phyloP scores from a whole-genome alignment of 345 rosid species.

The Excoecaria agallocha region DNA sequence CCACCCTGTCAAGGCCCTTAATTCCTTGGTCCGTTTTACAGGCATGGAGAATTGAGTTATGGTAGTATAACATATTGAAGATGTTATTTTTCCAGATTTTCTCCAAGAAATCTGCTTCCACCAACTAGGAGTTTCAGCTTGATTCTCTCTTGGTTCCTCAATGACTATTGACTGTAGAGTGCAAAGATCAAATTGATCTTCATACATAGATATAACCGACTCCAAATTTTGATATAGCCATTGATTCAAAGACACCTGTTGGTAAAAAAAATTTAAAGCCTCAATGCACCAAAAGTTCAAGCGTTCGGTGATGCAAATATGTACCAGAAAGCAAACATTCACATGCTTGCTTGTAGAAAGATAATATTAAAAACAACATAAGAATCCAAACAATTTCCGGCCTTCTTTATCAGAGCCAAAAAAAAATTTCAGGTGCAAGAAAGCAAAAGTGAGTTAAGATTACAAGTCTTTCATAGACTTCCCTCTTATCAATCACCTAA shows the following conservation, averaged over 20 bases:
- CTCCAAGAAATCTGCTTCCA: conserved; percentile 53
- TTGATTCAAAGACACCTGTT: conserved; percentile 74
- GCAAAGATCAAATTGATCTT: conserved; percentile 84
- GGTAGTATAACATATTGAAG: conserved; percentile 41
- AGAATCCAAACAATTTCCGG: not conserved
- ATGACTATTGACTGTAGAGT: conserved; percentile 47
- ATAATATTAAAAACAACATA: not conserved
- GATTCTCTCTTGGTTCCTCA: conserved; percentile 37
- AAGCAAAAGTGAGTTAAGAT: not conserved
- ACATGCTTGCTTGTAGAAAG: not conserved
- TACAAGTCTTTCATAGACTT: not conserved
- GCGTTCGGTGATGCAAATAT: not conserved
- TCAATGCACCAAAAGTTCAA: not conserved
- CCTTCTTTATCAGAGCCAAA: not conserved
- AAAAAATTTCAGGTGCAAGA: not conserved
- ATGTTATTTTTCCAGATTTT: conserved; percentile 35
- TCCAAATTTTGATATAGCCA: conserved; percentile 92
- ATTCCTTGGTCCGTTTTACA: conserved; percentile 76
- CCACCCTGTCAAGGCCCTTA: conserved; percentile 88
- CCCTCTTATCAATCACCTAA: not conserved
- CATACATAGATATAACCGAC: conserved; percentile 85
- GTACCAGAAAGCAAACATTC: not conserved
- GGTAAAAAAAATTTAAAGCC: not conserved
- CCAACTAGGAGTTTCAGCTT: conserved; percentile 49
- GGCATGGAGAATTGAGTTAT: conserved; percentile 58